Evolutionary conservation across 2,329 filamentous ascomycete species (phyloP), one percentile per base, ranked within the genome.

Genomic region (Dactylonectria macrodidyma): DNA sequence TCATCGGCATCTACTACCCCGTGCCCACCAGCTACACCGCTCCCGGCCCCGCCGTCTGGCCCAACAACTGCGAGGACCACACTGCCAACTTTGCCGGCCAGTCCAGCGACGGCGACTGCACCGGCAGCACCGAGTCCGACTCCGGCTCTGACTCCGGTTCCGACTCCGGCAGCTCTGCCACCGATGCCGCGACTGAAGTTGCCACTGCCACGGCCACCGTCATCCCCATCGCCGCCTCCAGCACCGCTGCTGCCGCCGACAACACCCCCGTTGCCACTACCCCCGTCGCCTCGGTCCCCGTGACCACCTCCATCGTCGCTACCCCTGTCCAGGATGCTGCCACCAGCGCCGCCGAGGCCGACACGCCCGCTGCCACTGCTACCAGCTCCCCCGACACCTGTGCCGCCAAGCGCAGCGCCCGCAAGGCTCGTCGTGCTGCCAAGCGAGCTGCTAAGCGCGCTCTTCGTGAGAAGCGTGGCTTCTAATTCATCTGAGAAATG

Each of bases 1-100:
- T 79, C 44, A 73, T 81, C 72, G 76, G 75, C 75, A 72, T 80
- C 69, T 80, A 81, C 77, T 81, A 78, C 74, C 80, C 79, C 19
- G 75, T 70, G 9, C 77, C 77, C 1, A 77, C 72, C 26, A 77
- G 62, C 71, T 81, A 81, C 75, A 71, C 65, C 22, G 73, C 78
- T 16, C 77, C 79, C 7, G 79, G 79, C 33, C 80, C 79, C 57
- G 71, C 66, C 19, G 70, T 73, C 64, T 82, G 80, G 79, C 80
- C 80, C 70, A 75, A 73, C 62, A 64, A 63, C 33, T 81, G 80
- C 67, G 76, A 78, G 72, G 80, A 81, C 67, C 79, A 81, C 75
- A 81, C 80, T 46, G 76, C 78, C 71, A 81, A 81, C 79, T 68
- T 77, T 4, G 72, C 68, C 30, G 80, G 78, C 12, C 73, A 77